phyloP scores from a whole-genome alignment of 2,329 filamentous ascomycete genomes.

The Pleoardoris graminearum region DNA sequence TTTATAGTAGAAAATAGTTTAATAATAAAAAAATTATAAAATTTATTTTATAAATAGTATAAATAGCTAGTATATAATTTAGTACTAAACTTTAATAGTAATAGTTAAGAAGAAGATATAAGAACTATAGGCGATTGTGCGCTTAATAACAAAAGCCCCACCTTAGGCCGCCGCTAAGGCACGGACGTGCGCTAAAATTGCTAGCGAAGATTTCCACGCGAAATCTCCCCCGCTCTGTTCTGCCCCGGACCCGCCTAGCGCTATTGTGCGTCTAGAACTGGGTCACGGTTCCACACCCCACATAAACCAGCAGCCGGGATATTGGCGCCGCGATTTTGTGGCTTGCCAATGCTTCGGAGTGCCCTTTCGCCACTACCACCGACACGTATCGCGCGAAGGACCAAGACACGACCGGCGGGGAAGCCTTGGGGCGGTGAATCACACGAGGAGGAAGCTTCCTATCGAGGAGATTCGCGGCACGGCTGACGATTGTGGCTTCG shows the following conservation, averaged over 20 bases:
- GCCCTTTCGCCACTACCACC: neutral
- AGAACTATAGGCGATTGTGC: no score
- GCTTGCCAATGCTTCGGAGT: neutral
- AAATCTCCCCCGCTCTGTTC: no score
- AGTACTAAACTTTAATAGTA: no score
- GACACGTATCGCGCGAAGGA: neutral
- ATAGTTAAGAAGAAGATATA: no score
- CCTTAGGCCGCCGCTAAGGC: no score
- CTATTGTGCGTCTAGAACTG: neutral
- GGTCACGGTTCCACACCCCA: neutral
- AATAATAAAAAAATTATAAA: no score
- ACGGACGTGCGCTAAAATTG: no score
- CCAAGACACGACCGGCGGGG: slow-evolving; percentile 1
- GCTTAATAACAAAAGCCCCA: no score
- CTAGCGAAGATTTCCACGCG: no score
- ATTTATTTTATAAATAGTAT: no score
- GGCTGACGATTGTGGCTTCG: neutral
- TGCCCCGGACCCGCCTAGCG: neutral
- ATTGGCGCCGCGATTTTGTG: slow-evolving; percentile 8
- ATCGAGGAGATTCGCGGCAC: neutral
- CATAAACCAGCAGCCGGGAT: neutral
- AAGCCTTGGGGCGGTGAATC: neutral
- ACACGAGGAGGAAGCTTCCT: neutral
- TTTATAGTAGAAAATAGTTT: no score
- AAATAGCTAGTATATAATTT: no score